Base-by-base conservation (phyloP, 768 basidiomycete genomes). In the Lactarius evosmus region DNA sequence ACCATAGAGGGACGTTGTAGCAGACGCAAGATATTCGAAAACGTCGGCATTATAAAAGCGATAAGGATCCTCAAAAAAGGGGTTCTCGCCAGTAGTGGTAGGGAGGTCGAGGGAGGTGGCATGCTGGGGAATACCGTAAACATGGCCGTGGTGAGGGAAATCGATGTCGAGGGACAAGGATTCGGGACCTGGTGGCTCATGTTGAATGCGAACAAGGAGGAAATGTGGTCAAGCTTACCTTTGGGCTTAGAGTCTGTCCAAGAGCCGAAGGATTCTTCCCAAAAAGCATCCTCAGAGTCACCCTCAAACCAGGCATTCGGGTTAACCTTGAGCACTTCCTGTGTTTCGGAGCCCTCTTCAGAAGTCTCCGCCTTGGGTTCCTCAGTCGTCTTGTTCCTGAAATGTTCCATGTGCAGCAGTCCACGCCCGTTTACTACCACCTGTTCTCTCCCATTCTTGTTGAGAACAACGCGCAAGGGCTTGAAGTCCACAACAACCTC, bases 351-450 rank as follows among this genome's bases (percentile, higher is more conserved):
- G 19, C 71, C 73, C 66, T 75, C 78, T 25, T 77, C 77, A 30
- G 82, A 75, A 12, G 78, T 74, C 32, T 79, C 80, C 61, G 82
- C 83, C 50, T 74, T 81, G 79, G 8, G 70, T 49, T 79, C 79
- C 65, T 78, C 76, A 9, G 72, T 74, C n/a, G 75, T 73, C 71
- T 88, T 86, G 25, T 79, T 80, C 69, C 92, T 89, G 81, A 95
- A 98, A 75, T 98, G 97, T 72, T 99, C 97, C 96, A 99, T 95
- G 69, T 98, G 95, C 67, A 99, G 79, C 33, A 99, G 80, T 1
- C 92, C 91, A 44, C 86, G 82, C 2, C 91, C 93, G 70, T 99
- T 99, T 38, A 99, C 75, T 9, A 94, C 87, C 55, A 99, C 81
- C 71, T 97, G 90, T 62, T 89, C 88, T 72, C 85, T 86, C 3